Base-by-base conservation (phyloP, 768 basidiomycete species). In the Calocybe indica region DNA sequence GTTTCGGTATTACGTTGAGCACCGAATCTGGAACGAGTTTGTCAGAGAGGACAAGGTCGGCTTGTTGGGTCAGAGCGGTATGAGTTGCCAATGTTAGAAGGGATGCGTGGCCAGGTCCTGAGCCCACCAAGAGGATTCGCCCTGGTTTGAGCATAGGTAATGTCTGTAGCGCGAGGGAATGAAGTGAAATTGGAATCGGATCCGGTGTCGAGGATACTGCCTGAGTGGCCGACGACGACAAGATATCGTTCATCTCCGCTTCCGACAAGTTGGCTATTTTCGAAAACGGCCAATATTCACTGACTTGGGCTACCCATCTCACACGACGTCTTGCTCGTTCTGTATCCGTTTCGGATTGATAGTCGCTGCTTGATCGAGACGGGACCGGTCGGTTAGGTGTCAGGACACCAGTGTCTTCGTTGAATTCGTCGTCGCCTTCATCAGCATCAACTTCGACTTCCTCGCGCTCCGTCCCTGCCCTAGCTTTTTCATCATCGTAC, bases 301-400 rank as follows among this genome's bases (percentile, higher is more conserved):
- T 94, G 55, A 98, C 79, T 62, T 97, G 95, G 0, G 92, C 84
- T 3, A 96, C 85, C 91, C 92, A 97, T 63, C 85, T 82, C 79
- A 96, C 89, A 11, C 88, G 73, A 31, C 92, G 74, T 48, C 67
- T 72, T 45, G 76, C 68, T 22, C 61, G 68, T 52, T 86, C 85
- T 2, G 53, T 37, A 6, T 56, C 62, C 3, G 65, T 72, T 61
- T 74, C 72, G 29, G 62, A 56, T 22, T 22, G 22, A 22, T 22
- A 22, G 22, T 22, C 22, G 22, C 22, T 22, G 2, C 46, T 44
- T 37, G 55, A 63, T 36, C 81, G 69, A 40, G 78, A 70, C 0
- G 81, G 75, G 1, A 88, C 83, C 1, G 85, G 88, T n/a, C 67
- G 61, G 52, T 89, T 88, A 13, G 86, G 87, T 1, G 83, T 88